phyloP scores from a whole-genome alignment of 2,329 filamentous ascomycete species.

The Xylaria sp. region DNA sequence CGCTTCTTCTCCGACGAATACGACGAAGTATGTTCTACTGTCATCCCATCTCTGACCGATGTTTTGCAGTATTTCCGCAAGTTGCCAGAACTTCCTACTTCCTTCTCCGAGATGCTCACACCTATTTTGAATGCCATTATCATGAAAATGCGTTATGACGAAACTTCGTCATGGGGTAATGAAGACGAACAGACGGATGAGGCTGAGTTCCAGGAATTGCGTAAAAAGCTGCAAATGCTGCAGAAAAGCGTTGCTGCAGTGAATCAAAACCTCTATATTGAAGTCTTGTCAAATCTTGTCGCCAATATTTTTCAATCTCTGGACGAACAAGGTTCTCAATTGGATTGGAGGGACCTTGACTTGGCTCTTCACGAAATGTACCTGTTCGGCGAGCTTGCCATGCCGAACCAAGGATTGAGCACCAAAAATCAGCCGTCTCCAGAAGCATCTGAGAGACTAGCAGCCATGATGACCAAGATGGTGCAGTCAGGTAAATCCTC shows the following conservation, averaged over 20 bases:
- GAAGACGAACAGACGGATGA: conserved; percentile 96
- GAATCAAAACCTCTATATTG: conserved; percentile 86
- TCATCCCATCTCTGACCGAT: conserved; percentile 92
- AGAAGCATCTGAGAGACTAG: conserved; percentile 78
- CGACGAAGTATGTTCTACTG: conserved; percentile 95
- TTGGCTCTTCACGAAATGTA: conserved; percentile 95
- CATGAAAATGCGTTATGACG: conserved; percentile 95
- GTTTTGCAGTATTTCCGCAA: conserved; percentile 90
- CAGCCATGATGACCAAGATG: conserved; percentile 95
- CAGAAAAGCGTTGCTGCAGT: conserved; percentile 93
- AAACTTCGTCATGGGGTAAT: conserved; percentile 90
- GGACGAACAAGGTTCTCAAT: conserved; percentile 71
- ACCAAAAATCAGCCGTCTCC: conserved; percentile 82
- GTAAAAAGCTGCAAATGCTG: conserved; percentile 85
- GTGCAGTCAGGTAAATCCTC: conserved; percentile 77
- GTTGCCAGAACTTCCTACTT: conserved; percentile 71
- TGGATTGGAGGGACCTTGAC: conserved; percentile 96
- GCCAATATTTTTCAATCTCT: conserved; percentile 84
- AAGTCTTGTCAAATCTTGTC: conserved; percentile 87
- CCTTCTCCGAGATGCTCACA: conserved; percentile 82
- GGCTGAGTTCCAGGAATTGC: conserved; percentile 93
- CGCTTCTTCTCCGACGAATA: conserved; percentile 98
- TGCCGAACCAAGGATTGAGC: conserved; percentile 85
- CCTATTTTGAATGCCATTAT: conserved; percentile 92
- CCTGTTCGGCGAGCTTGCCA: conserved; percentile 91